Conservation (phyloP, 306 rosid genomes). For the Glycine tomentella region DNA sequence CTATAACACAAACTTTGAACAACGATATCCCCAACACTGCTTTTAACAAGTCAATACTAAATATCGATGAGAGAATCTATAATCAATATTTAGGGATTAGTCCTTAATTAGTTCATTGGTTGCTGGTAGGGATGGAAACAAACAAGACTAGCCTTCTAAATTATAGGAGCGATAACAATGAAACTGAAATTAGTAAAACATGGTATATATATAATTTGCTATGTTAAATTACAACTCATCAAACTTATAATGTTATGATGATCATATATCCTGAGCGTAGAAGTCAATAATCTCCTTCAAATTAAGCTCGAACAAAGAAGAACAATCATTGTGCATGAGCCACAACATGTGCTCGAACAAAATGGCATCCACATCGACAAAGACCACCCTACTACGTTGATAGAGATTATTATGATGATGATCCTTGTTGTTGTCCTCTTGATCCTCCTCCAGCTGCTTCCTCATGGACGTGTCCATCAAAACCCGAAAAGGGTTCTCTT, state of each 20-base stretch:
- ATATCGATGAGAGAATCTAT: too few species aligned
- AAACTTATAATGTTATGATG: too few species aligned
- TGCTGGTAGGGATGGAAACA: too few species aligned
- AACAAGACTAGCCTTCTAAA: too few species aligned
- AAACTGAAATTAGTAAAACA: not conserved
- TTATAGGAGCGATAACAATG: not conserved
- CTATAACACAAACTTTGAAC: too few species aligned
- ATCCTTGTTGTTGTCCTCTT: too few species aligned
- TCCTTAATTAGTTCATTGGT: too few species aligned
- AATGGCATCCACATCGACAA: slow-evolving; percentile 85
- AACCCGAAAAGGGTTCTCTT: slow-evolving; percentile 71
- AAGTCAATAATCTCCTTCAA: slow-evolving; percentile 84
- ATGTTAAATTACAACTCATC: not conserved
- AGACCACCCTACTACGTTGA: slow-evolving; percentile 48
- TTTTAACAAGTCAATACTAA: too few species aligned
- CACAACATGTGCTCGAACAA: slow-evolving; percentile 94
- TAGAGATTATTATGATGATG: not conserved
- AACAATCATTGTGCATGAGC: slow-evolving; percentile 81
- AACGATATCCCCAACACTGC: not conserved
- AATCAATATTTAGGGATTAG: too few species aligned
- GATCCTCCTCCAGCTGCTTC: slow-evolving; percentile 1
- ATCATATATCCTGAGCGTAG: slow-evolving; percentile 59
- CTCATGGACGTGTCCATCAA: slow-evolving; percentile 65
- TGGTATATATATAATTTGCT: not conserved
- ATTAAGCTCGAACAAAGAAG: slow-evolving; percentile 81